Evolutionary conservation across 352 stramenopile genomes (phyloP).

Genomic region (Phytophthora ramorum): DNA sequence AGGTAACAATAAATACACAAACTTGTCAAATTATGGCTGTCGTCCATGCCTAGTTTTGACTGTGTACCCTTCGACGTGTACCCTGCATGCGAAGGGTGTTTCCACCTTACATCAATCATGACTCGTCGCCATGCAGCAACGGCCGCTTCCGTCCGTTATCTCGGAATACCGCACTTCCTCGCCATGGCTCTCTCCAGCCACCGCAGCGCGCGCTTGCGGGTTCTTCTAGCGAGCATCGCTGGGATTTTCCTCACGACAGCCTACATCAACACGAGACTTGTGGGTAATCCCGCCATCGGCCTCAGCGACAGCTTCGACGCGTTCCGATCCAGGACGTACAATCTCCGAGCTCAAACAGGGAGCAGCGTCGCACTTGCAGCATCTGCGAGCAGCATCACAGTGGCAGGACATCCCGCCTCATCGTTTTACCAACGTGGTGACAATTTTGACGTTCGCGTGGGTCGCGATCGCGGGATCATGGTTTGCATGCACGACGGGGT

Average conservation of each 20-base stretch:
- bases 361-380: background rate
- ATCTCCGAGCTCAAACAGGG: background rate
- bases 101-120: too few species aligned
- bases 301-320: conserved; percentile 34
- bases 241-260: conserved; percentile 22
- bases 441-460: conserved; percentile 27
- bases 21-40: background rate
- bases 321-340: conserved; percentile 23
- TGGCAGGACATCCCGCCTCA: conserved; percentile 16
- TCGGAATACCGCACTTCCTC: background rate
- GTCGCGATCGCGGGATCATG: conserved; percentile 18
- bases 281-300: conserved; percentile 13
- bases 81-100: too few species aligned
- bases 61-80: too few species aligned
- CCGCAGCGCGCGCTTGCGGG: background rate
- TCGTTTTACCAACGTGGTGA: conserved; percentile 20
- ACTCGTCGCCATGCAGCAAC: too few species aligned
- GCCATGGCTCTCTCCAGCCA: conserved; percentile 7
- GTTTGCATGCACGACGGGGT: conserved; percentile 46
- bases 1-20: background rate
- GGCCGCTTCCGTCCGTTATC: background rate
- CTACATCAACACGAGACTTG: conserved; percentile 32
- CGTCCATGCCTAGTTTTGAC: too few species aligned
- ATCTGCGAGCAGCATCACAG: background rate
- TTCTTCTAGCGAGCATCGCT: conserved; percentile 24